Base-by-base conservation (phyloP, 768 basidiomycete species). In the Mycena albidolilacea region DNA sequence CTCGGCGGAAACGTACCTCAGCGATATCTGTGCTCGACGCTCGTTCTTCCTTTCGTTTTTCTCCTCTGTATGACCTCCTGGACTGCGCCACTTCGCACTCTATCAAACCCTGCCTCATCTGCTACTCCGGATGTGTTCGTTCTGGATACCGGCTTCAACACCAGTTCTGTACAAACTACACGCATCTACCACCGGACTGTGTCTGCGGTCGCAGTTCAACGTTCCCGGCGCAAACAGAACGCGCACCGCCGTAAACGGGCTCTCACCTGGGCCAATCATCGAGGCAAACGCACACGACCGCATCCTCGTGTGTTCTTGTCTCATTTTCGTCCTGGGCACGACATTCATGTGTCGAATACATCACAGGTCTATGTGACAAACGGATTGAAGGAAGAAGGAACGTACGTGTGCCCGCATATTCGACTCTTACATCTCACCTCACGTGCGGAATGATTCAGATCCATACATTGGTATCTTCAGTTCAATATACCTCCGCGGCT, bases 241-340 rank as follows among this genome's bases (percentile, higher is more conserved):
- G 0, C 86, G 88, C 85, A 78, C 87, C 6, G 87, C 87, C 59
- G 86, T 89, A 30, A 88, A 89, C 39, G 84, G 87, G 81, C 68
- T 79, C 60, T 85, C 76, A 54, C 84, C 84, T 7, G 84, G 84
- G 8, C 84, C 84, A 0, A 79, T 83, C 6, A 83, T 85, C 55
- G 81, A 84, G 65, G 84, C 78, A 0, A 84, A 84, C 71, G 76
- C 79, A 43, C 79, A 79, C 44, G 85, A 85, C 70, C 75, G 84
- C 10, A 72, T 85, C 23, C 69, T 83, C 41, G n/a, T n/a, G n/a
- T n/a, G n/a, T n/a, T n/a, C n/a, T n/a, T n/a, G n/a, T n/a, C n/a
- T n/a, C n/a, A n/a, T n/a, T n/a, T n/a, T n/a, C n/a, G n/a, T n/a
- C n/a, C n/a, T n/a, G n/a, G n/a, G n/a, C n/a, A n/a, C n/a, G n/a